A percentile compares a stretch with the other conserved stretches of the same genome.
Evolutionary conservation across 2,329 filamentous ascomycete genomes (phyloP).

Genomic region (Amesomyces nigricolor): DNA sequence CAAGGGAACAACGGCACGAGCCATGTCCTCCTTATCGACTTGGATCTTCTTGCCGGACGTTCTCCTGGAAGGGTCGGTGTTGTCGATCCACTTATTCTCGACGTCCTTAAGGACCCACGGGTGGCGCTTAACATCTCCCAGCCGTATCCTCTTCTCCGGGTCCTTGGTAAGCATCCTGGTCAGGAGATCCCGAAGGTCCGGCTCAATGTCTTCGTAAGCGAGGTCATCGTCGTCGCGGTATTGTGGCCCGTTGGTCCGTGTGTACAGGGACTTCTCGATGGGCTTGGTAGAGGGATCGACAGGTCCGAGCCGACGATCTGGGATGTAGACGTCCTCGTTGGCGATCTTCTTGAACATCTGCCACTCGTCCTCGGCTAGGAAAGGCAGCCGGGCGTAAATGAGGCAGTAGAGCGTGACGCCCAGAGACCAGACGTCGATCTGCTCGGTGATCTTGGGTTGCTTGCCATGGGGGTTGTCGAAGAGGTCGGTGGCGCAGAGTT

Average conservation of each 20-base stretch:
- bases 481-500: constrained; percentile 84
- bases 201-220: constrained; percentile 79
- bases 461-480: constrained; percentile 42
- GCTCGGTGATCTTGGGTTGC: constrained; percentile 76
- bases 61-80: constrained; percentile 77
- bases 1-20: constrained; percentile 81
- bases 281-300: constrained; percentile 57
- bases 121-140: constrained; percentile 90
- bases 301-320: constrained; percentile 72
- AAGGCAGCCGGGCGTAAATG: constrained; percentile 88
- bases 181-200: constrained; percentile 72
- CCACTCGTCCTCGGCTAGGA: constrained; percentile 85
- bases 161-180: constrained; percentile 80
- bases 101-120: constrained; percentile 83
- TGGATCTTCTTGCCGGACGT: constrained; percentile 81
- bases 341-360: constrained; percentile 89
- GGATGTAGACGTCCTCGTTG: constrained; percentile 87
- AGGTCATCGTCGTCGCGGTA: constrained; percentile 74
- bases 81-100: constrained; percentile 83
- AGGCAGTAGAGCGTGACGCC: constrained; percentile 95
- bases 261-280: constrained; percentile 49
- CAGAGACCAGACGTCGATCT: constrained; percentile 96
- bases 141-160: constrained; percentile 77
- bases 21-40: constrained; percentile 85
- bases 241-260: constrained; percentile 54